Base-by-base conservation (phyloP, 2,329 filamentous ascomycete genomes). In the Cercospora sp. region DNA sequence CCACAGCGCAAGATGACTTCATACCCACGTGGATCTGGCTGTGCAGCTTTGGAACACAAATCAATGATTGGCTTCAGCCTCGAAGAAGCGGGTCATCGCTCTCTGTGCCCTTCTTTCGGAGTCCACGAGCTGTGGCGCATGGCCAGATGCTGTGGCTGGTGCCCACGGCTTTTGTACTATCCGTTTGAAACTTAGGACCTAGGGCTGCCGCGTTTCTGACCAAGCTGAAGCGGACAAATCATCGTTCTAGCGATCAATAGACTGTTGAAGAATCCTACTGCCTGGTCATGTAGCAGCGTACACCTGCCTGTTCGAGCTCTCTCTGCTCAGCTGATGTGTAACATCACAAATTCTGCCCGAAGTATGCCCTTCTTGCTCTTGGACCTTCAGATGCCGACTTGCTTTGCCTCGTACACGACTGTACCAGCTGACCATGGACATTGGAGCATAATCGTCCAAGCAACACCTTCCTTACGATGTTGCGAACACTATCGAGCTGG, bases 21-120 rank as follows among this genome's bases (percentile, higher is more conserved):
- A 55, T 55, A 63, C 16, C 16, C 39, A 63, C 60, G 42, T 63
- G 60, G 60, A 31, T 63, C 18, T 51, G 60, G 60, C 60, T 31
- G 60, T 63, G 60, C 60, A 36, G n/a, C 9, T 3, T 23, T 2
- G 5, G 8, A 20, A 0, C 16, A 31, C n/a, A 13, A 4, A 20
- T 36, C 55, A 59, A 9, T n/a, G 48, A 55, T 55, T 55, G 48
- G 48, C 16, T 7, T 8, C 23, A 8, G 26, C 6, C 23, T 28
- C 48, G 12, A 13, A 12, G 12, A 20, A 12, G 48, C 6, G 48
- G 48, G 20, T 20, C 30, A n/a, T 58, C 53, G 53, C 23, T 23
- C 20, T 57, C 53, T 57, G 53, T 30, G 18, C 28, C 16, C n/a
- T 59, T 59, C 55, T 18, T 16, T 59, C 55, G 55, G 55, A 59